These are phyloP conservation scores for Chalara sp. DNA, from an alignment of 2,329 filamentous ascomycete species.

Conservation along the genomic window DNA sequence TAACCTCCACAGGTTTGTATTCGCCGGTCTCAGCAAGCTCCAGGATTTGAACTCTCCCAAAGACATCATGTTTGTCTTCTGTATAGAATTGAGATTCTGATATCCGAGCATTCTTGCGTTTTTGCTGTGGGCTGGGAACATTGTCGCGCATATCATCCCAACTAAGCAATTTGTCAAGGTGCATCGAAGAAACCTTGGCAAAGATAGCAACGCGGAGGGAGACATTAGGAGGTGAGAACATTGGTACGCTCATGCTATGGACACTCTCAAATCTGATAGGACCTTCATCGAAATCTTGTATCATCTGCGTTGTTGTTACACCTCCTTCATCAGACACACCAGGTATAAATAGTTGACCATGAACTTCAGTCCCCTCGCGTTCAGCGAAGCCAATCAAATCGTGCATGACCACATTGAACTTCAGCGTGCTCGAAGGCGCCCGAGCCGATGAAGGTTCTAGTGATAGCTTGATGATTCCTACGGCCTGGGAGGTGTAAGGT, in stretches of 20 bases:
- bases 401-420: constrained; percentile 98
- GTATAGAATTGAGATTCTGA: constrained; percentile 89
- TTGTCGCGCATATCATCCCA: constrained; percentile 98
- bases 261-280: constrained; percentile 94
- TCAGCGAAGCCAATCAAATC: constrained; percentile 93
- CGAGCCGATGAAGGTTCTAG: constrained; percentile 90
- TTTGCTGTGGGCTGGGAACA: constrained; percentile 50
- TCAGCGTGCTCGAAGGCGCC: constrained; percentile 84
- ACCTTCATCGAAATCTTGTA: constrained; percentile 87
- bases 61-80: constrained; percentile 89
- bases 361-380: constrained; percentile 89
- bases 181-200: constrained; percentile 84
- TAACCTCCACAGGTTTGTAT: constrained; percentile 87
- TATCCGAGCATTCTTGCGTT: constrained; percentile 55
- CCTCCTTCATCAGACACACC: constrained; percentile 85
- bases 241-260: constrained; percentile 91
- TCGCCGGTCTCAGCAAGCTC: constrained; percentile 88
- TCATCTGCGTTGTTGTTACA: constrained; percentile 92
- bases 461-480: constrained; percentile 85
- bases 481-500: constrained; percentile 82
- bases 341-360: constrained; percentile 93
- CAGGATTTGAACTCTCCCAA: constrained; percentile 79
- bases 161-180: constrained; percentile 92
- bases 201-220: constrained; percentile 84
- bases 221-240: constrained; percentile 67